Evolutionary conservation across 176 grass and related monocot genomes (phyloP), one percentile per base, ranked within the genome.

Genomic region (Melocanna baccifera): DNA sequence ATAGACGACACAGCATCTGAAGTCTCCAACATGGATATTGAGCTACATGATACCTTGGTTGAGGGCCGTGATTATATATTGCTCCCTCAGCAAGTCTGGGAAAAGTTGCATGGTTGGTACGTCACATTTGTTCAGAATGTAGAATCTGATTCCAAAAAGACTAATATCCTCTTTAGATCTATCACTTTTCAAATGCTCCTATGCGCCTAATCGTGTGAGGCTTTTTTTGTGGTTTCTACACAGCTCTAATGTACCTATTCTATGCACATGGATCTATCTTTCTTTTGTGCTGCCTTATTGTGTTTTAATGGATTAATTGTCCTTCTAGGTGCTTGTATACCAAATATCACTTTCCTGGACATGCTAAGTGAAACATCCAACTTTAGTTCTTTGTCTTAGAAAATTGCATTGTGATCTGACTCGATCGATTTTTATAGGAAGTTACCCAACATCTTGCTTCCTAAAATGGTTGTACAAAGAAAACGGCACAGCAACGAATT

Each of bases 31-130:
- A 92, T 92, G 43, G 88, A 99, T 87, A 92, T 96, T 88, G 96
- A 99, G 69, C 89, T 99, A 70, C 96, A 96, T 86, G 93, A 96
- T 78, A 94, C 93, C 69, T 85, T 99, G 69, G 89, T 96, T 34
- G 96, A 99, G 87, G 96, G 96, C 23, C 91, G 96, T 78, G 91
- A 99, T 79, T 99, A 99, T 86, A 96, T 99, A 87, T 76, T 99
- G 77, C 89, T 99, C 62, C 96, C 96, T 39, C 96, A 91, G 79
- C 83, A 86, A 83, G 93, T 99, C 47, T 99, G 96, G 96, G 88
- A 96, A 79, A 99, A 89, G 51, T 81, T 99, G 69, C 88, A 89
- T 76, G 84, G 88, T 86, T 99, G 96, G 93, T 99, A 89, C 39
- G 87, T 99, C 77, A 69, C 52, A 42, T 63, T 71, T 58, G 4